phyloP scores from a whole-genome alignment of 75 land plant genomes.

The Gnetum montanum region DNA sequence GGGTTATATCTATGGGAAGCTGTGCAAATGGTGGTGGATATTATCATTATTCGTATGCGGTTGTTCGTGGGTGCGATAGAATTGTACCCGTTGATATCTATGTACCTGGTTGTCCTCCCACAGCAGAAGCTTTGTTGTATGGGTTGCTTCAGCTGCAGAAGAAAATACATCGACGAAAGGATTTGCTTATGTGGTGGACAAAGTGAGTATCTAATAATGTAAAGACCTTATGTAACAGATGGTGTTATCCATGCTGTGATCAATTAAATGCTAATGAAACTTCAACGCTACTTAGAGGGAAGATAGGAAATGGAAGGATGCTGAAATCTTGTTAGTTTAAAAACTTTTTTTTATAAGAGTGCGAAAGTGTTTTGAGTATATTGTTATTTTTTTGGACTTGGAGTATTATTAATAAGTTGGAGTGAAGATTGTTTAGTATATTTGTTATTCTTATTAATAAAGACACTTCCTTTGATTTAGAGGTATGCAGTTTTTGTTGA shows the following conservation, averaged over 20 bases:
- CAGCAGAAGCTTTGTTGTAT: constrained; percentile 92
- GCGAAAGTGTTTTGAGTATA: too few relatives aligned
- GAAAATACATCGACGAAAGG: constrained; percentile 92
- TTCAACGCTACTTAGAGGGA: too few relatives aligned
- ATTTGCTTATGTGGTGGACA: constrained; percentile 85
- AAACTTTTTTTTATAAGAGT: too few relatives aligned
- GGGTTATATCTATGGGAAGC: constrained; percentile 99
- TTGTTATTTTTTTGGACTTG: too few relatives aligned
- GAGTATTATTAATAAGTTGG: too few relatives aligned
- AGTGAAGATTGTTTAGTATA: too few relatives aligned
- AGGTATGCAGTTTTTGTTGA: too few relatives aligned
- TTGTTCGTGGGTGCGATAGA: constrained; percentile 92
- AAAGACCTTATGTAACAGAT: not conserved
- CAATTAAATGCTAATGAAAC: too few relatives aligned
- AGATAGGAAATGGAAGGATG: too few relatives aligned
- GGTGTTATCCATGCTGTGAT: not conserved
- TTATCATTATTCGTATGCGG: constrained; percentile 86
- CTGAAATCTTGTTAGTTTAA: too few relatives aligned
- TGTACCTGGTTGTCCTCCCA: constrained; percentile 99
- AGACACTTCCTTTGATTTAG: too few relatives aligned
- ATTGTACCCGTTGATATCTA: constrained; percentile 98
- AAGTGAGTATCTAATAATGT: constrained; percentile 39
- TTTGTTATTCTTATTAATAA: too few relatives aligned
- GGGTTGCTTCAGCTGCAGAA: constrained; percentile 95
- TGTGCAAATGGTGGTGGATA: constrained; percentile 96